These are phyloP conservation scores for Lasiodiplodia gonubiensis DNA, from an alignment of 2,329 filamentous ascomycete species.

Conservation along the genomic window DNA sequence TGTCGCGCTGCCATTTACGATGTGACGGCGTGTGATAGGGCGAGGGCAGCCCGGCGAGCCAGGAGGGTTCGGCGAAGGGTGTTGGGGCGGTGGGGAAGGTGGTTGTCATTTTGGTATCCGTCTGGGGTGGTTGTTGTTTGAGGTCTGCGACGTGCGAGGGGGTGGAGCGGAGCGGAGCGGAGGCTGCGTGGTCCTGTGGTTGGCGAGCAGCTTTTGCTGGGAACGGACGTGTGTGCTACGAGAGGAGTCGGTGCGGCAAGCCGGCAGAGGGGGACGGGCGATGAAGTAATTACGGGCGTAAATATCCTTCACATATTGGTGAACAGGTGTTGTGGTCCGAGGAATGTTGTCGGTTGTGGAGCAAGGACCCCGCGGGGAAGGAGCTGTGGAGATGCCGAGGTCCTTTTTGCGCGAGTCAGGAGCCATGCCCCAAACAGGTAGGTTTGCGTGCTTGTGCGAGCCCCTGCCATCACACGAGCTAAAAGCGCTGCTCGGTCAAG, in stretches of 20 bases:
- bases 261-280: not conserved
- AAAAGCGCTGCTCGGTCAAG: not conserved
- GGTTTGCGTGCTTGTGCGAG: constrained; percentile 3
- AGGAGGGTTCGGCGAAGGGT: constrained; percentile 76
- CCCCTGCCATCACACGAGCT: too few relatives aligned
- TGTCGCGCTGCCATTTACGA: constrained; percentile 69
- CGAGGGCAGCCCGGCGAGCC: constrained; percentile 71
- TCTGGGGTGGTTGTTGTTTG: not conserved
- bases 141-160: not conserved
- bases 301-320: not conserved
- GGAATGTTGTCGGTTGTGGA: constrained; percentile 1
- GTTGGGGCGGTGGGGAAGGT: constrained; percentile 39
- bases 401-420: constrained; percentile 1
- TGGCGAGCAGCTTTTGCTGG: not conserved
- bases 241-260: not conserved
- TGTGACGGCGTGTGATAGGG: constrained; percentile 74
- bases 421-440: not conserved
- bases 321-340: not conserved
- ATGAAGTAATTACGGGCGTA: not conserved
- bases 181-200: not conserved
- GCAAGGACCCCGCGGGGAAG: constrained; percentile 4
- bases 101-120: constrained; percentile 6
- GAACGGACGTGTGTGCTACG: not conserved
- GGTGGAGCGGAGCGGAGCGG: constrained; percentile 11
- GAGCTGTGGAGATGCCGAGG: constrained; percentile 15